phyloP scores from a whole-genome alignment of 176 grass and related monocot species.

The Typha latifolia region DNA sequence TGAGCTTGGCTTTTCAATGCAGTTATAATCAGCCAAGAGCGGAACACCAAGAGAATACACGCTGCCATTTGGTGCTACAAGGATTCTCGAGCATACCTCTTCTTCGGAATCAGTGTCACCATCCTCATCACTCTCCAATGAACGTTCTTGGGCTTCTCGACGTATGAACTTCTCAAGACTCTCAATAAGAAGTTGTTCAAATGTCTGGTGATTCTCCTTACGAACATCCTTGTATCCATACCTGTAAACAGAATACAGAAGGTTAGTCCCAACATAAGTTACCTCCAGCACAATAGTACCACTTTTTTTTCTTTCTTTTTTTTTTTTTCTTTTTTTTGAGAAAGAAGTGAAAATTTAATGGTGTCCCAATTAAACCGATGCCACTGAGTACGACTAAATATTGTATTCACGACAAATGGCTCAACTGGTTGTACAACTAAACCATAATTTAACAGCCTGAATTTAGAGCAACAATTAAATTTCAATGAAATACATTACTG shows the following conservation, averaged over 20 bases:
- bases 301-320: background rate
- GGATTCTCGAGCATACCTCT: slow-evolving; percentile 41
- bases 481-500: background rate
- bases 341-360: background rate
- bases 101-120: slow-evolving; percentile 49
- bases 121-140: slow-evolving; percentile 70
- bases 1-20: slow-evolving; percentile 24
- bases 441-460: background rate
- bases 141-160: slow-evolving; percentile 88
- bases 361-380: background rate
- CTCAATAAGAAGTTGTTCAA: slow-evolving; percentile 84
- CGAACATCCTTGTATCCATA: slow-evolving; percentile 96
- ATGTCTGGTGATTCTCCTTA: slow-evolving; percentile 70
- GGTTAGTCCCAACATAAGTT: background rate
- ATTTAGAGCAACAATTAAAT: background rate
- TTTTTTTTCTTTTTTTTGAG: background rate
- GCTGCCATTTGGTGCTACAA: slow-evolving; percentile 67
- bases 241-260: slow-evolving; percentile 25
- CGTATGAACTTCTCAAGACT: slow-evolving; percentile 87
- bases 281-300: background rate
- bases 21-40: slow-evolving; percentile 29
- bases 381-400: background rate
- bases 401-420: background rate
- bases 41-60: slow-evolving; percentile 60
- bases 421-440: background rate